These are phyloP conservation scores for Tricholoma sp. DNA, from an alignment of 768 basidiomycete species.

Conservation along the genomic window DNA sequence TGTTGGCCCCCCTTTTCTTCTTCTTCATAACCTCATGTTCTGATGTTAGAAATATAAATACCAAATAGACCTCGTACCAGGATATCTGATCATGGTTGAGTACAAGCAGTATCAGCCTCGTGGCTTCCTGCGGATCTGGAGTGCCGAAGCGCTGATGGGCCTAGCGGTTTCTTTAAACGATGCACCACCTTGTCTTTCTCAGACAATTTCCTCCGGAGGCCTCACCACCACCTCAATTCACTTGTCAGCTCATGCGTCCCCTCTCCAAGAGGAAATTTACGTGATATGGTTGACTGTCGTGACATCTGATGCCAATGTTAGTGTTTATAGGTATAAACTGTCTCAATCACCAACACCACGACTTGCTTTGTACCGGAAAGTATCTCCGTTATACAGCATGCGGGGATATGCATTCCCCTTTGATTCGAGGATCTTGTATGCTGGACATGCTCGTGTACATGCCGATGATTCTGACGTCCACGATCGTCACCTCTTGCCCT, in stretches of 20 bases:
- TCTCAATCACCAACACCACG: neutral
- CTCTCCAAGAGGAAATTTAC: neutral
- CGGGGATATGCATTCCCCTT: neutral
- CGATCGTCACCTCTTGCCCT: neutral
- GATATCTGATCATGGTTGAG: neutral
- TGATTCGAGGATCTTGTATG: neutral
- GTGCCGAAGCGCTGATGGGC: neutral
- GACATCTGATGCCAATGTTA: neutral
- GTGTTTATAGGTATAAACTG: neutral
- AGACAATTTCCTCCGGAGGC: neutral
- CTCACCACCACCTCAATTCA: neutral
- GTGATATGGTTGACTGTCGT: neutral
- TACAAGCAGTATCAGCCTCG: neutral
- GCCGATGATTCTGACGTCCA: neutral
- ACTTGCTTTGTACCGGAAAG: neutral
- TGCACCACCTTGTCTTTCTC: neutral
- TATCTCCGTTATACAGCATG: neutral
- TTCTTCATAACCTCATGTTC: neutral
- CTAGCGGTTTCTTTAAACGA: neutral
- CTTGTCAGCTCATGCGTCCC: neutral
- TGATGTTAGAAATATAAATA: neutral
- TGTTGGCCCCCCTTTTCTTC: neutral
- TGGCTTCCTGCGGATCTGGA: neutral
- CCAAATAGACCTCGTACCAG: neutral
- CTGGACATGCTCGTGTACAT: neutral